Conservation (phyloP, 148 eudicot species). For the Polygonum aviculare region DNA sequence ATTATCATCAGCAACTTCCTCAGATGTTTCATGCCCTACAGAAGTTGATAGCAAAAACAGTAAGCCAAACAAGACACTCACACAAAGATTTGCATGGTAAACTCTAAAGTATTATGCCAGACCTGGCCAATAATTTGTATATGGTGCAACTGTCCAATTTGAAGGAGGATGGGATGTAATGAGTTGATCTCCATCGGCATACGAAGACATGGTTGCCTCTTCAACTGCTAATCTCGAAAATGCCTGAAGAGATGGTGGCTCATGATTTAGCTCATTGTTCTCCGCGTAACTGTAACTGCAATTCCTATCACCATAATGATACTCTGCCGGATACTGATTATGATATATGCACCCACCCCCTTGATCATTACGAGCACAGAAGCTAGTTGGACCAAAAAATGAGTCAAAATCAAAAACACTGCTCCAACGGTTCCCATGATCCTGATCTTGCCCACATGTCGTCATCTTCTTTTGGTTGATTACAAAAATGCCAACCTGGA, state of each 20-base stretch:
- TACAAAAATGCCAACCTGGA: conserved; percentile 10
- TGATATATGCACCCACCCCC: conserved; percentile 48
- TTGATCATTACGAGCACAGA: conserved; percentile 40
- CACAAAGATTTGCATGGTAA: neutral
- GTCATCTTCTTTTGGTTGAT: conserved; percentile 20
- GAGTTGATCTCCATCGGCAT: conserved; percentile 31
- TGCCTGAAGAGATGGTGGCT: conserved; percentile 58
- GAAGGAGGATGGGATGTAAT: conserved; percentile 29
- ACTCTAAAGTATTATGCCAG: conserved; percentile 2
- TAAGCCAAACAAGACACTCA: conserved; percentile 12
- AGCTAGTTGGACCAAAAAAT: conserved; percentile 27
- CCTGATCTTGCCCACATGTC: conserved; percentile 58
- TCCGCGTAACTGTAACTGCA: conserved; percentile 33
- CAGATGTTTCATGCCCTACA: conserved; percentile 41
- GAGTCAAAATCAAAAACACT: conserved; percentile 53
- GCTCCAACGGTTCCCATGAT: conserved; percentile 55
- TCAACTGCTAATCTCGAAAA: conserved; percentile 46
- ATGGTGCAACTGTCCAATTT: conserved; percentile 40
- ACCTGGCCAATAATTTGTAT: conserved; percentile 46
- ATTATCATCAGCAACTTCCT: conserved; percentile 35
- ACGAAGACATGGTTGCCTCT: conserved; percentile 43
- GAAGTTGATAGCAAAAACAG: conserved; percentile 10
- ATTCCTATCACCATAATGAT: conserved; percentile 23
- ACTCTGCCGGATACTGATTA: conserved; percentile 34
- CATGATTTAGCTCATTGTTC: conserved; percentile 40